Base-by-base conservation (phyloP, 208 protist species). In the Strigomonas oncopelti region DNA sequence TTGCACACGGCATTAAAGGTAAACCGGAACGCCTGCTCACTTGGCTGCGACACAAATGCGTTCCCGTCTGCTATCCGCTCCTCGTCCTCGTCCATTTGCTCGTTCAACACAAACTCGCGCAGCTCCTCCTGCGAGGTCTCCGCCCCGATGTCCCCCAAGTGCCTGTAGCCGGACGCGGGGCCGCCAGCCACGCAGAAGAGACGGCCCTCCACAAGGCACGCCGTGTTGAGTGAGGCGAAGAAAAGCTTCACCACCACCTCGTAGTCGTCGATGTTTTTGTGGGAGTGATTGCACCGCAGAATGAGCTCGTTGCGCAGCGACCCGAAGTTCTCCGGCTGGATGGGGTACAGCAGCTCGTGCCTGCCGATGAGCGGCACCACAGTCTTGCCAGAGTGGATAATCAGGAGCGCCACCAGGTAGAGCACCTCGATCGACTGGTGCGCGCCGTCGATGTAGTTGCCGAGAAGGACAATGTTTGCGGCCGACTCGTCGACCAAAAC, bases 361-460 rank as follows among this genome's bases (percentile, higher is more conserved):
- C 77, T 77, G 28, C 89, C 89, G 34, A 90, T 73, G 18, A 92
- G 76, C 5, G 82, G 80, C 11, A 84, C 70, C 14, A 94, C 75
- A 52, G 61, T 62, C 51, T 72, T 76, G 18, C 27, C 52, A 20
- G 71, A 74, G 66, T 87, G 76, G n/a, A 81, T 67, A 42, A 91
- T 67, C 5, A 91, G 76, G 18, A 87, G 53, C 0, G 84, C 68
- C 5, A 94, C 54, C 9, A 94, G 67, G 63, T 87, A 91, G 3
- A 94, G 71, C 45, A 91, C 78, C 59, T 85, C 84, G 14, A 92
- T 58, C 16, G 86, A 90, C 24, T 88, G 74, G 64, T 94, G 82
- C 8, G 82, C 82, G 28, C 89, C 86, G 55, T 94, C 86, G 29
- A 92, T 78, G 72, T 91, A 91, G 71, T 94, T 91, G n/a, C 89